A percentile compares a stretch with the other conserved stretches of the same genome.
Conservation (phyloP, 257 asterid species). For the Nicotiana undulata region DNA sequence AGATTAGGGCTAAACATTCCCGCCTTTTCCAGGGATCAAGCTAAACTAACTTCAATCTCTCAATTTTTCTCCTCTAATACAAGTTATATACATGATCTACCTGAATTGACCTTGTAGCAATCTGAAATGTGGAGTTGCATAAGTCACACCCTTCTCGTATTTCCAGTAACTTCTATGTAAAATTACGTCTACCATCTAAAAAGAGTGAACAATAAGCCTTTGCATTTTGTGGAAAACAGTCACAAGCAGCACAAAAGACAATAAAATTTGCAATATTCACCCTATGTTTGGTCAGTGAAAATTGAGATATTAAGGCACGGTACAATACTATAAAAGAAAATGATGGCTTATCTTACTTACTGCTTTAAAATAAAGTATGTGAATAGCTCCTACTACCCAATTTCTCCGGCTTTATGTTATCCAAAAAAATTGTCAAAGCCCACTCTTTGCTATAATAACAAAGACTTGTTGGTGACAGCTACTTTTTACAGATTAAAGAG, state of each 20-base stretch:
- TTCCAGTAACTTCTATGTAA: background rate
- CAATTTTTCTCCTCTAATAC: background rate
- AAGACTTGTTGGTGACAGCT: background rate
- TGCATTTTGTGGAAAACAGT: background rate
- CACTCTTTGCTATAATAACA: background rate
- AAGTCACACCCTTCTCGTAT: background rate
- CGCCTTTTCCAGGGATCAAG: background rate
- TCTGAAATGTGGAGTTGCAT: background rate
- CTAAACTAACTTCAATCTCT: background rate
- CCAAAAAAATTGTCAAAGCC: background rate
- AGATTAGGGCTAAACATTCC: background rate
- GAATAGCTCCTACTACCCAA: background rate
- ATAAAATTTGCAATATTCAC: background rate
- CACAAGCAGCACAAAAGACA: background rate
- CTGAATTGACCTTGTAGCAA: background rate
- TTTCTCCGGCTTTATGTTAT: background rate
- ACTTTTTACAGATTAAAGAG: background rate
- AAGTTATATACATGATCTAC: background rate
- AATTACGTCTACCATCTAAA: background rate
- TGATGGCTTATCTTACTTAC: background rate
- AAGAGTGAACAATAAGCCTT: background rate
- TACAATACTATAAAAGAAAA: background rate
- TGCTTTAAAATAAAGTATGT: background rate
- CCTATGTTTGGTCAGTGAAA: background rate
- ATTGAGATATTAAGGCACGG: background rate